Base-by-base conservation (phyloP, 2,329 filamentous ascomycete species). In the Phaeophleospora eucalypticola region DNA sequence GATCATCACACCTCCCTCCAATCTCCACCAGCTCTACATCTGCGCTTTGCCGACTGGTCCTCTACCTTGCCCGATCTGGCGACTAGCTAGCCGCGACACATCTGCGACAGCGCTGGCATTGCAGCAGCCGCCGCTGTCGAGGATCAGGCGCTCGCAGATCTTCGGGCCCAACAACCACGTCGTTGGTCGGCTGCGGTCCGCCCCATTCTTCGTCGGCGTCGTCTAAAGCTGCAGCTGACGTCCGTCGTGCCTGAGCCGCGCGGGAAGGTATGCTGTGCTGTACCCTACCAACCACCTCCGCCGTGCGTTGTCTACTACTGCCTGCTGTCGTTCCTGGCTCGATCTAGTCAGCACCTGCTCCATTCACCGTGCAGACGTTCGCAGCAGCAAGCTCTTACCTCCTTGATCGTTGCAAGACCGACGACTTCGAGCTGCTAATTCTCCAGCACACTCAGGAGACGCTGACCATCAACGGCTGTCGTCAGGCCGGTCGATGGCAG, bases 401-500 rank as follows among this genome's bases (percentile, higher is more conserved):
- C 16, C 34, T 45, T 37, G 24, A 16, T 10, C 27, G 40, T 29
- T 44, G 43, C 38, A 17, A 10, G 39, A 39, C 40, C 34, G 40
- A 45, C 38, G 21, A 16, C 33, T n/a, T n/a, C 33, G 33, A 35
- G 14, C 4, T 35, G 33, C 33, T 35, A 16, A 21, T 20, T 17
- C 18, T 34, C 27, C n/a, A n/a, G n/a, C n/a, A n/a, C n/a, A n/a
- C n/a, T n/a, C n/a, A n/a, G n/a, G n/a, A 46, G 37, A 46, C 37
- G 36, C 37, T 36, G 44, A 46, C 20, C 37, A 41, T 41, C 24
- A 37, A 7, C 27, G 45, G 38, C 41, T 37, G 12, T 14, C 15
- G 12, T 19, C 15, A 37, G 18, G 36, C 43, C 43, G 36, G 49
- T 57, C 53, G 67, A 98, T 97, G 93, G 93, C 93, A 72, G 93